Percentiles rank a stretch among this genome's conserved stretches.
These are phyloP conservation scores for Erigeron philadelphicus DNA, from an alignment of 140 eudicot genomes.

Conservation along the genomic window DNA sequence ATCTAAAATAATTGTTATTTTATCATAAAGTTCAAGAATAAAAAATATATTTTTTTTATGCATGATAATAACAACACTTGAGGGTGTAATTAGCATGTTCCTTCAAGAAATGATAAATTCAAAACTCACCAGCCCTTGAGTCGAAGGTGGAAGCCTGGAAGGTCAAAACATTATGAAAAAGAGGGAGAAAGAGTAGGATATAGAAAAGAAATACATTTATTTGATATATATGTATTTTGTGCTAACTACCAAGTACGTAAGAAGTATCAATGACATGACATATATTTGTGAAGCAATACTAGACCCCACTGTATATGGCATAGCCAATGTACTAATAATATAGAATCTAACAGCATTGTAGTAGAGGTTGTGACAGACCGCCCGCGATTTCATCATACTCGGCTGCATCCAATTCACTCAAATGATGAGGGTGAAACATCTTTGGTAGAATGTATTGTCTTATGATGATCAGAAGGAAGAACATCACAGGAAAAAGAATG, in stretches of 20 bases:
- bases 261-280: background rate
- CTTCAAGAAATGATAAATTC: no score
- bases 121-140: no score
- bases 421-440: conserved; percentile 29
- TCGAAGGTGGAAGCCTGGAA: no score
- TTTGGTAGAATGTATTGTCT: conserved; percentile 44
- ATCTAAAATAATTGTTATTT: no score
- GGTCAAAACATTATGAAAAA: no score
- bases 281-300: background rate
- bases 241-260: background rate
- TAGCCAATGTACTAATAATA: background rate
- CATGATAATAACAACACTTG: no score
- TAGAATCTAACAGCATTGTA: background rate
- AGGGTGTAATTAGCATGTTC: no score
- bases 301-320: background rate
- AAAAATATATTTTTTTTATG: no score
- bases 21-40: no score
- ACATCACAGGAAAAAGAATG: conserved; percentile 46
- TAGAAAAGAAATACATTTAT: no score
- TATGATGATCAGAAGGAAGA: conserved; percentile 39
- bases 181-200: no score
- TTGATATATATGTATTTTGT: background rate
- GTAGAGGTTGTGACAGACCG: background rate
- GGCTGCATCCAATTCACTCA: conserved; percentile 44
- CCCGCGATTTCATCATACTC: conserved; percentile 37